Percentiles rank a stretch among this genome's conserved stretches.
Evolutionary conservation across 2,329 filamentous ascomycete species (phyloP).

Genomic region (Trichocomaceae sp.): DNA sequence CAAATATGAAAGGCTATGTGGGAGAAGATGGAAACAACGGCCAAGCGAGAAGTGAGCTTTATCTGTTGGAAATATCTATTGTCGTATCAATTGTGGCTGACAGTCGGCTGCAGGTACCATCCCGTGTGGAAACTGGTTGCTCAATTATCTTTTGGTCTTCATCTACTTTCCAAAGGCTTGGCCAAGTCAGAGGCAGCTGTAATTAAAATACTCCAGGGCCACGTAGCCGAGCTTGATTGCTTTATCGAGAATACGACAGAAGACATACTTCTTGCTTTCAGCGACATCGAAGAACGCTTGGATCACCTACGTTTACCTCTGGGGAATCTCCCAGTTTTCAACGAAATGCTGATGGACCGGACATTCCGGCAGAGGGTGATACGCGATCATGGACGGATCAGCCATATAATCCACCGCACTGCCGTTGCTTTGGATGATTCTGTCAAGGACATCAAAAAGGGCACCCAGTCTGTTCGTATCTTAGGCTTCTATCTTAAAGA

Average conservation of each 20-base stretch:
- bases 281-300: conserved; percentile 74
- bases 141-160: conserved; percentile 89
- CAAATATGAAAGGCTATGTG: conserved; percentile 64
- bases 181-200: conserved; percentile 87
- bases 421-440: conserved; percentile 68
- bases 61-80: neutral
- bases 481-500: conserved; percentile 68
- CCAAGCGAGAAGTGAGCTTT: conserved; percentile 51
- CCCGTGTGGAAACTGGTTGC: conserved; percentile 84
- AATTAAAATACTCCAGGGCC: conserved; percentile 77
- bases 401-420: conserved; percentile 79
- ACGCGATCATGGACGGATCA: conserved; percentile 82
- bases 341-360: conserved; percentile 79
- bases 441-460: conserved; percentile 70
- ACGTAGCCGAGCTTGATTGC: conserved; percentile 89
- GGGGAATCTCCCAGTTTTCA: conserved; percentile 73
- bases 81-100: conserved; percentile 4
- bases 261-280: conserved; percentile 70
- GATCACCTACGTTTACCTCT: conserved; percentile 76
- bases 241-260: conserved; percentile 82
- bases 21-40: conserved; percentile 67
- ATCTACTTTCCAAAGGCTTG: conserved; percentile 74
- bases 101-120: conserved; percentile 52
- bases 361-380: conserved; percentile 75
- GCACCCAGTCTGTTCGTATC: conserved; percentile 66